Percentiles rank a stretch among this genome's conserved stretches.
Conservation (phyloP, 2,329 filamentous ascomycete genomes). For the Didymella sp. region DNA sequence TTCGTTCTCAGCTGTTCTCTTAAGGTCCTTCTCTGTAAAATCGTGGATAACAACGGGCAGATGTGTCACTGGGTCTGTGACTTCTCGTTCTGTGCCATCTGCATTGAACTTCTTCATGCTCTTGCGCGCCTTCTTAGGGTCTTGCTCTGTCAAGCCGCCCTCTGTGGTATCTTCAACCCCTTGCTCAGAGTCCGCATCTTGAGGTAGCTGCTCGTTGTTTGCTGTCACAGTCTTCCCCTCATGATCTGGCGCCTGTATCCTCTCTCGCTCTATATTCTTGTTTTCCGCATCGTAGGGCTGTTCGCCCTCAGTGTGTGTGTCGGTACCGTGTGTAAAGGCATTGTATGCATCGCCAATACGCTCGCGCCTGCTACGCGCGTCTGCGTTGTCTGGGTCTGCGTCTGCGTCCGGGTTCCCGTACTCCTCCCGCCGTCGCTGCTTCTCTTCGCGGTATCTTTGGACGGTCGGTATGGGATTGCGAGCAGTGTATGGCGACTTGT, state of each 20-base stretch:
- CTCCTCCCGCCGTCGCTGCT: slow-evolving; percentile 51
- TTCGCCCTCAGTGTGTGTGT: slow-evolving; percentile 28
- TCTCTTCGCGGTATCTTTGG: slow-evolving; percentile 56
- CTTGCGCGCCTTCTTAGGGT: slow-evolving; percentile 58
- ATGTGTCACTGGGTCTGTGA: slow-evolving; percentile 77
- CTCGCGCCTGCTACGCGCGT: slow-evolving; percentile 44
- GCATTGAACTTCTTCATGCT: slow-evolving; percentile 57
- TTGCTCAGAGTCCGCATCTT: slow-evolving; percentile 32
- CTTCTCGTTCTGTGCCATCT: slow-evolving; percentile 62
- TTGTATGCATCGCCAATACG: slow-evolving; percentile 48
- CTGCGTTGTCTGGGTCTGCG: slow-evolving; percentile 25
- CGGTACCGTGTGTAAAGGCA: slow-evolving; percentile 42
- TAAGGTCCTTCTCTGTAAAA: slow-evolving; percentile 68
- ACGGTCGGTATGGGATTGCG: slow-evolving; percentile 57
- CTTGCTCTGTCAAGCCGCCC: slow-evolving; percentile 41
- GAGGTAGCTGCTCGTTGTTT: slow-evolving; percentile 23
- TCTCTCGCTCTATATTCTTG: slow-evolving; percentile 43
- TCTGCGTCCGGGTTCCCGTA: slow-evolving; percentile 35
- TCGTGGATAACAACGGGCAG: slow-evolving; percentile 73
- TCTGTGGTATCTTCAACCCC: slow-evolving; percentile 55
- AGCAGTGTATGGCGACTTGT: slow-evolving; percentile 53
- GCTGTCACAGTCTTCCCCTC: slow-evolving; percentile 33
- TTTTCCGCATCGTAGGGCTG: slow-evolving; percentile 47
- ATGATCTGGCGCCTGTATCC: slow-evolving; percentile 42
- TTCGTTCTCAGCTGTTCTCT: slow-evolving; percentile 56